Percentiles rank a stretch among this genome's conserved stretches.
phyloP scores from a whole-genome alignment of 139 green algal genomes.

The Ettlia oleoabundans region DNA sequence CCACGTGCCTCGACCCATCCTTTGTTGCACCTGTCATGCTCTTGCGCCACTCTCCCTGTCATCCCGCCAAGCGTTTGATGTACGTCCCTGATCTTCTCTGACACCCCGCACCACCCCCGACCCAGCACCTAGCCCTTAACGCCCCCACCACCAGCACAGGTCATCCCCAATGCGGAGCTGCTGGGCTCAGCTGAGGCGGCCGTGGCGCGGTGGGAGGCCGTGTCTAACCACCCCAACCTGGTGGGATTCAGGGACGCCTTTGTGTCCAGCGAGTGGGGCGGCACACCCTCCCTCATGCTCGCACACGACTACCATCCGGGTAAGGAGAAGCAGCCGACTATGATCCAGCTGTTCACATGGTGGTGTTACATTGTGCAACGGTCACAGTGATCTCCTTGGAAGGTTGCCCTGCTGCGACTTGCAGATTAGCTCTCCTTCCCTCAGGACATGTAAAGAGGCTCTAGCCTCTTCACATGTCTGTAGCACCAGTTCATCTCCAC shows the following conservation, averaged over 20 bases:
- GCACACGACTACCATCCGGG: slow-evolving; percentile 76
- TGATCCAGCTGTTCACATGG: no score
- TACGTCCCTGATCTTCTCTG: background rate
- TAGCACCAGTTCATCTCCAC: no score
- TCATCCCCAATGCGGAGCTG: slow-evolving; percentile 75
- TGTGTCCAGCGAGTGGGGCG: slow-evolving; percentile 71
- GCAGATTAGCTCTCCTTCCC: no score
- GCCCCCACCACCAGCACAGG: slow-evolving; percentile 70
- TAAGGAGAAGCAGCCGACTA: background rate
- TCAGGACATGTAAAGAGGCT: no score
- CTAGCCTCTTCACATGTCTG: no score
- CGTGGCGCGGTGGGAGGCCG: slow-evolving; percentile 68
- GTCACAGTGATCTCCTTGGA: background rate
- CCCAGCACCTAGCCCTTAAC: background rate
- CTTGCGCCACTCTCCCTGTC: no score
- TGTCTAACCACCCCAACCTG: slow-evolving; percentile 79
- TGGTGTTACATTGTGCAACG: no score
- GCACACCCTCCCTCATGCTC: slow-evolving; percentile 62
- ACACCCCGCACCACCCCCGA: background rate
- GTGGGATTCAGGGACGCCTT: slow-evolving; percentile 70
- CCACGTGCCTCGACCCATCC: no score
- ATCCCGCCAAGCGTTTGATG: no score
- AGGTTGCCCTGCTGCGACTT: background rate
- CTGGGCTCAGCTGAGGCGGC: slow-evolving; percentile 56
- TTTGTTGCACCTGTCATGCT: no score